Conservation (phyloP, 116 monocot species). For the Cymodocea nodosa region DNA sequence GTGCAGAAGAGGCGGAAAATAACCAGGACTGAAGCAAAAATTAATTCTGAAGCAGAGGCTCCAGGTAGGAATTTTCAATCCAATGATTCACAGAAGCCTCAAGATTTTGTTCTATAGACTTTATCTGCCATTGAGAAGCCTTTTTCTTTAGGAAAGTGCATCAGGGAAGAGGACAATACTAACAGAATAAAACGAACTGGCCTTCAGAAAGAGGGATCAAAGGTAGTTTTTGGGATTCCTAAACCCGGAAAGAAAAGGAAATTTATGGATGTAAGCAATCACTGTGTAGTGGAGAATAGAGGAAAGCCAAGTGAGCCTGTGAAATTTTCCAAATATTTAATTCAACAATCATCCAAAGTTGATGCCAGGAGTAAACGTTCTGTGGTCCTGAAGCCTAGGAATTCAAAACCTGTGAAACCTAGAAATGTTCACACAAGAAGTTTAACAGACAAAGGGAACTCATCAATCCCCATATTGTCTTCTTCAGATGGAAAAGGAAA, state of each 20-base stretch:
- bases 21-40: constrained; percentile 20
- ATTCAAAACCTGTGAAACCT: constrained; percentile 37
- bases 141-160: constrained; percentile 64
- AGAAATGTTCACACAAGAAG: constrained; percentile 21
- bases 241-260: constrained; percentile 96
- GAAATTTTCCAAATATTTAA: constrained; percentile 57
- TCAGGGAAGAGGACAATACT: constrained; percentile 24
- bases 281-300: constrained; percentile 51
- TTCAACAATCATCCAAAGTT: constrained; percentile 60
- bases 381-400: constrained; percentile 26
- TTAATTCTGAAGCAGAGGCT: constrained; percentile 18
- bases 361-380: constrained; percentile 39
- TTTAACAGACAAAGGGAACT: constrained; percentile 25
- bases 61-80: background rate
- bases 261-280: constrained; percentile 98
- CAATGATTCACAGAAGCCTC: constrained; percentile 16
- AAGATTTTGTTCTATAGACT: constrained; percentile 23
- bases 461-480: constrained; percentile 5
- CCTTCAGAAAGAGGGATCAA: constrained; percentile 66
- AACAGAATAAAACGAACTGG: constrained; percentile 42
- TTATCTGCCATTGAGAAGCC: constrained; percentile 48
- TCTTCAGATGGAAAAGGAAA: constrained; percentile 18
- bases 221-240: constrained; percentile 90
- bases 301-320: constrained; percentile 38
- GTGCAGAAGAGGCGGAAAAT: constrained; percentile 66